Evolutionary conservation across 2,329 filamentous ascomycete species (phyloP).

Genomic region (Cladosporium sp.): DNA sequence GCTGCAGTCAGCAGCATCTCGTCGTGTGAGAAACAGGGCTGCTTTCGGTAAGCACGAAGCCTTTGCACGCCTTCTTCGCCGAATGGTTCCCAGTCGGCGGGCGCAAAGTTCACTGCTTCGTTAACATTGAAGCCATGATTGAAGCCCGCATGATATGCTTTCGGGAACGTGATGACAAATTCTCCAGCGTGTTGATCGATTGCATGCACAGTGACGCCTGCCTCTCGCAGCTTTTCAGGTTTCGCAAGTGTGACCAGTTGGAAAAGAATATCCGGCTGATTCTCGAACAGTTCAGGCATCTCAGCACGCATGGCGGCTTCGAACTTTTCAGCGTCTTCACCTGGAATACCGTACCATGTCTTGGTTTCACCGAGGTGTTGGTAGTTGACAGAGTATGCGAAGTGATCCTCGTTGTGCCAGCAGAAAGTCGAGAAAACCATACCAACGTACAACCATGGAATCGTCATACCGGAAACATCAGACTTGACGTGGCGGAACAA

Average conservation of each 20-base stretch:
- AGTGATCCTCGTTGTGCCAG: conserved; percentile 99
- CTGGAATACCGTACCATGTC: conserved; percentile 98
- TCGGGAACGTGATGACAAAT: conserved; percentile 93
- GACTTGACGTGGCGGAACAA: conserved; percentile 97
- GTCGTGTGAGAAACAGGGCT: conserved; percentile 97
- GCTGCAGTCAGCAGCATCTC: conserved; percentile 91
- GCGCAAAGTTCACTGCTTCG: conserved; percentile 97
- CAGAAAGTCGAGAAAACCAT: conserved; percentile 99
- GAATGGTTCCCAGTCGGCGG: conserved; percentile 90
- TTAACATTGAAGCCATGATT: conserved; percentile 99
- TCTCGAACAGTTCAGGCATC: conserved; percentile 94
- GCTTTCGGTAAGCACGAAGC: conserved; percentile 81
- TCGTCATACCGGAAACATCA: conserved; percentile 98
- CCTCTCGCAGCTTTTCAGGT: conserved; percentile 88
- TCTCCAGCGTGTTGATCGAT: conserved; percentile 95
- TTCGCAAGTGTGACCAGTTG: conserved; percentile 95
- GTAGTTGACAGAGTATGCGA: conserved; percentile 96
- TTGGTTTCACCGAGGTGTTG: conserved; percentile 98
- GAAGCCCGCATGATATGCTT: conserved; percentile 96
- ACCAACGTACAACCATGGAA: conserved; percentile 97
- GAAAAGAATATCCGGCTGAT: conserved; percentile 92
- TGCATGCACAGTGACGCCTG: conserved; percentile 88
- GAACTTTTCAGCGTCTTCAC: conserved; percentile 89
- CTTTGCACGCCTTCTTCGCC: conserved; percentile 84
- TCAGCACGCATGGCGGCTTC: conserved; percentile 93